Evolutionary conservation across 257 asterid genomes (phyloP).

Genomic region (Petrea volubilis): DNA sequence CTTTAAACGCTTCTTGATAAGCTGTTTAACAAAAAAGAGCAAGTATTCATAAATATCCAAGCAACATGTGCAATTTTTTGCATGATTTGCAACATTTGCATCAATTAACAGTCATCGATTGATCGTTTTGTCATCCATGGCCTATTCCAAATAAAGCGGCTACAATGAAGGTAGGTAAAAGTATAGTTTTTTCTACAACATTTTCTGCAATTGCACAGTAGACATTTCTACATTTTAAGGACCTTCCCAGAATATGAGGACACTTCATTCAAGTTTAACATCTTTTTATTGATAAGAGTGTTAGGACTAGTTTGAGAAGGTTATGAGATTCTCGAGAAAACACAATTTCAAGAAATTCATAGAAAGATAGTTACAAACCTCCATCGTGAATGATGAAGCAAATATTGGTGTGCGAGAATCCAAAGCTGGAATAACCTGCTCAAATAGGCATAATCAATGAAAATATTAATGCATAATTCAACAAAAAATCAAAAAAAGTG

Average conservation of each 20-base stretch:
- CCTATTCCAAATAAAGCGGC: background rate
- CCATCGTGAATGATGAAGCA: slow-evolving; percentile 97
- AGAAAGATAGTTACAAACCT: slow-evolving; percentile 55
- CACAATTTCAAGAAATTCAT: slow-evolving; percentile 7
- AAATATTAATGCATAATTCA: slow-evolving; percentile 13
- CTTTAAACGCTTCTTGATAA: slow-evolving; percentile 88
- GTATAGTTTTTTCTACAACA: background rate
- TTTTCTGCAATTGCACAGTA: background rate
- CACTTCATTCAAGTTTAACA: slow-evolving; percentile 1
- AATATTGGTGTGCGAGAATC: slow-evolving; percentile 90
- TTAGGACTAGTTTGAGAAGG: background rate
- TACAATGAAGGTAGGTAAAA: background rate
- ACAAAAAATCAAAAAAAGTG: background rate
- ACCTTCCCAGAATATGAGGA: background rate
- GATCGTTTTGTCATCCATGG: slow-evolving; percentile 2
- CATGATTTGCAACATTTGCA: slow-evolving; percentile 10
- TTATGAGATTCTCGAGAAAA: background rate
- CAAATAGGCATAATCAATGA: slow-evolving; percentile 21
- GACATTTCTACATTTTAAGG: slow-evolving; percentile 15
- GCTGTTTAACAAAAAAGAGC: slow-evolving; percentile 52
- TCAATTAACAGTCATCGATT: slow-evolving; percentile 6
- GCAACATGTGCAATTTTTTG: background rate
- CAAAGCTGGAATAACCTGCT: slow-evolving; percentile 95
- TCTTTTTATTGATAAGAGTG: slow-evolving; percentile 1
- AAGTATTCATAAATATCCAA: background rate